Percentiles rank a stretch among this genome's conserved stretches.
Evolutionary conservation across 2,329 filamentous ascomycete genomes (phyloP).

Genomic region (Sclerotiophoma versabilis): DNA sequence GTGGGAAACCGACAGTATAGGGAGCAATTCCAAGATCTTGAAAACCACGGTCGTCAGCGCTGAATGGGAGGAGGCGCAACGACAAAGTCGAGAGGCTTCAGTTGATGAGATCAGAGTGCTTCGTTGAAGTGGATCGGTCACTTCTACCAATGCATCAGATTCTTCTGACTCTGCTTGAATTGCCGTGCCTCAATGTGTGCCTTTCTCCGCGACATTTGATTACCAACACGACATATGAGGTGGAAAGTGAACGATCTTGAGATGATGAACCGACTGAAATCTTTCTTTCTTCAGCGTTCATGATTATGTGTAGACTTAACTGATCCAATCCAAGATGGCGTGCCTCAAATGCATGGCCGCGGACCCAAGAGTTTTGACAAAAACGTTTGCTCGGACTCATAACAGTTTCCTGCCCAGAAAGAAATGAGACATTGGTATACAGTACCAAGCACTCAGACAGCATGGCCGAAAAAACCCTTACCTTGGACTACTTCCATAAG

Average conservation of each 20-base stretch:
- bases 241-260: too few species aligned
- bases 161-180: not conserved
- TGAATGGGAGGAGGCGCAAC: constrained; percentile 42
- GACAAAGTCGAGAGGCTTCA: constrained; percentile 23
- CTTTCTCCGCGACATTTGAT: not conserved
- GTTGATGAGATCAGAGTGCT: constrained; percentile 35
- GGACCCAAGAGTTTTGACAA: too few species aligned
- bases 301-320: not conserved
- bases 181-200: not conserved
- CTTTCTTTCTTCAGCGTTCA: not conserved
- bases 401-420: too few species aligned
- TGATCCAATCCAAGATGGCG: too few species aligned
- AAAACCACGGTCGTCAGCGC: constrained; percentile 47
- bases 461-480: too few species aligned
- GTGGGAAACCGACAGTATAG: constrained; percentile 45
- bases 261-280: too few species aligned
- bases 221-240: not conserved
- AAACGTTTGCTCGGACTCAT: too few species aligned
- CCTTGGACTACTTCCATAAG: too few species aligned
- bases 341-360: too few species aligned
- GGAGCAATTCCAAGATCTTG: constrained; percentile 44
- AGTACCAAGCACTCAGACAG: too few species aligned
- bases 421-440: too few species aligned
- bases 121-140: constrained; percentile 4
- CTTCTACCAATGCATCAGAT: not conserved